These are phyloP conservation scores for Thelonectria discophora DNA, from an alignment of 2,329 filamentous ascomycete species.

Conservation along the genomic window DNA sequence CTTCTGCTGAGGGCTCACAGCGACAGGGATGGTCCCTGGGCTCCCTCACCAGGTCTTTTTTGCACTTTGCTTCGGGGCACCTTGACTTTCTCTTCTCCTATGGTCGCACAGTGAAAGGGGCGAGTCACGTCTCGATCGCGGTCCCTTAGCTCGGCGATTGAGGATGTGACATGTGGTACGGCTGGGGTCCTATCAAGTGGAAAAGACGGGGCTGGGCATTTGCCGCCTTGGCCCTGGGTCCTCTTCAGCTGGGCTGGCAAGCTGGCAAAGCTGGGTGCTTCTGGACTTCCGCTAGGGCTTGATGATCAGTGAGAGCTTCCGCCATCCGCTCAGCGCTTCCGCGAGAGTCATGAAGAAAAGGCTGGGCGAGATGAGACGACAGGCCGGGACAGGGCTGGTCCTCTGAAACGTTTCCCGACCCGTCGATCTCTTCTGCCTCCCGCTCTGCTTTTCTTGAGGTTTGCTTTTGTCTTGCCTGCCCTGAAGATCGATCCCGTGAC, in stretches of 20 bases:
- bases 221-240: background rate
- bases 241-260: no score
- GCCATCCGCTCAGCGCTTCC: background rate
- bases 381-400: background rate
- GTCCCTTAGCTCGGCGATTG: conserved; percentile 30
- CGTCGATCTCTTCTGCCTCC: conserved; percentile 6
- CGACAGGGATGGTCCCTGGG: background rate
- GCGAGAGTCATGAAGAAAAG: background rate
- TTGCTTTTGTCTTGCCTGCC: conserved; percentile 2
- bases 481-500: background rate
- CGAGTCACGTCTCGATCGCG: background rate
- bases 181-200: conserved; percentile 38
- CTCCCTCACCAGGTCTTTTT: conserved; percentile 1
- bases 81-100: background rate
- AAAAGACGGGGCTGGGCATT: conserved; percentile 29
- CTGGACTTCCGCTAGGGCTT: no score
- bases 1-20: background rate
- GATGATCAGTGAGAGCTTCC: no score
- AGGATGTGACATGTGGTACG: conserved; percentile 41
- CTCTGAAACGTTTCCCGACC: conserved; percentile 2
- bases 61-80: background rate
- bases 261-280: no score
- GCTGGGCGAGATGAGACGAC: conserved; percentile 11
- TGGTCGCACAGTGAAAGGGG: background rate
- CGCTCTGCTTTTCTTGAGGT: background rate